These are phyloP conservation scores for Ephemerocybe angulata DNA, from an alignment of 768 basidiomycete genomes.

Conservation along the genomic window DNA sequence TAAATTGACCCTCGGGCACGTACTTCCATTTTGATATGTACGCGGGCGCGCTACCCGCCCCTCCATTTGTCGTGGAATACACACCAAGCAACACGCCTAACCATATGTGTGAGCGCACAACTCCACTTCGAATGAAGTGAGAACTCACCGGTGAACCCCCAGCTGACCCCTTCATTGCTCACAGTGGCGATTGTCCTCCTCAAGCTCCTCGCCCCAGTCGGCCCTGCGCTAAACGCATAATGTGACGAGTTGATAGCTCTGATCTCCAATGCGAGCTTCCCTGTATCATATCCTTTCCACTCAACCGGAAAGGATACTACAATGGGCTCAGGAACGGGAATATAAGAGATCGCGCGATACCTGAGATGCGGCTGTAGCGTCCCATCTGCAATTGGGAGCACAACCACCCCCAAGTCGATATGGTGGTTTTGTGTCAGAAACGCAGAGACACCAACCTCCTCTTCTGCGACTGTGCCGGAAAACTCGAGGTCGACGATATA, in stretches of 20 bases:
- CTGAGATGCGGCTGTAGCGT: slow-evolving; percentile 12
- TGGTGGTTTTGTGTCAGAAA: slow-evolving; percentile 27
- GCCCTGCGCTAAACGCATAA: slow-evolving; percentile 13
- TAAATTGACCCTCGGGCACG: slow-evolving; percentile 15
- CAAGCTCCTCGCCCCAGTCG: slow-evolving; percentile 2
- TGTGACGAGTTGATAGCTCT: slow-evolving; percentile 13
- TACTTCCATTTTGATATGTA: slow-evolving; percentile 16
- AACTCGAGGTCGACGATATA: slow-evolving; percentile 22
- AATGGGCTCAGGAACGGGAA: slow-evolving; percentile 11
- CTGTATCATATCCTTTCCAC: slow-evolving; percentile 8
- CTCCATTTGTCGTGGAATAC: slow-evolving; percentile 15
- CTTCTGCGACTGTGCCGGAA: slow-evolving; percentile 16
- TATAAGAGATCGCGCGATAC: slow-evolving; percentile 11
- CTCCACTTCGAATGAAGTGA: not conserved
- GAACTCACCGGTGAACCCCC: slow-evolving; percentile 16
- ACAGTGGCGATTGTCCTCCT: slow-evolving; percentile 6
- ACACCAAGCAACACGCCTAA: slow-evolving; percentile 13
- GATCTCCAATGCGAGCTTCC: slow-evolving; percentile 11
- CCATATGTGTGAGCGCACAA: not conserved
- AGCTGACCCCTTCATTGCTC: slow-evolving; percentile 12
- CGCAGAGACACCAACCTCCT: slow-evolving; percentile 28
- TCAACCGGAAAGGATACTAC: slow-evolving; percentile 10
- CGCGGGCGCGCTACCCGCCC: slow-evolving; percentile 9
- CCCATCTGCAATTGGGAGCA: slow-evolving; percentile 7
- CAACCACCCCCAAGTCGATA: slow-evolving; percentile 15